Conservation (phyloP, 306 rosid genomes). For the Carpinus fangiana region DNA sequence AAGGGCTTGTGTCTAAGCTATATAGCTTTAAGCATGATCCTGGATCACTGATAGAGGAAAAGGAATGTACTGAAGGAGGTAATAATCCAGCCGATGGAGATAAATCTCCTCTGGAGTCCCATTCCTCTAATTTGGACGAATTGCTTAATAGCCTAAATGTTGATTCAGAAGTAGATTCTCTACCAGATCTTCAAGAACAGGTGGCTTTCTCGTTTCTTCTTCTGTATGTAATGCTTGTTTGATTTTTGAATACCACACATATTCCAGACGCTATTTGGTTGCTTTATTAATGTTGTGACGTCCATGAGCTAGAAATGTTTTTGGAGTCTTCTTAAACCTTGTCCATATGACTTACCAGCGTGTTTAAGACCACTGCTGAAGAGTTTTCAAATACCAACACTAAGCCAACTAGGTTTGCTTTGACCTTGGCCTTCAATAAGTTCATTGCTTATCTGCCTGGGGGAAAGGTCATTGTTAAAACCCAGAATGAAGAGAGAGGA, state of each 20-base stretch:
- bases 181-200: slow-evolving; percentile 89
- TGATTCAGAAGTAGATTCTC: slow-evolving; percentile 61
- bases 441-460: background rate
- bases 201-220: slow-evolving; percentile 45
- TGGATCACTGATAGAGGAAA: slow-evolving; percentile 50
- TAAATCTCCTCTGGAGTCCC: slow-evolving; percentile 30
- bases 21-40: slow-evolving; percentile 85
- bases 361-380: background rate
- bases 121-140: slow-evolving; percentile 52
- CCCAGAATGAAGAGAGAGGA: background rate
- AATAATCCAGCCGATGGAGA: slow-evolving; percentile 34
- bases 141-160: slow-evolving; percentile 56
- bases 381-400: background rate
- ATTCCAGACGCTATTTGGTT: background rate
- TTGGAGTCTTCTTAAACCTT: background rate
- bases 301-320: background rate
- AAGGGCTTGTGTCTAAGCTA: slow-evolving; percentile 83
- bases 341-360: background rate
- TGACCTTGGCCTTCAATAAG: background rate
- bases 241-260: background rate
- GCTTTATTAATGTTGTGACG: slow-evolving; percentile 1
- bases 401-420: background rate
- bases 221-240: background rate
- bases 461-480: background rate
- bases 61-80: slow-evolving; percentile 34